These are phyloP conservation scores for Heliamphora exappendiculata DNA, from an alignment of 148 eudicot genomes.

Conservation along the genomic window DNA sequence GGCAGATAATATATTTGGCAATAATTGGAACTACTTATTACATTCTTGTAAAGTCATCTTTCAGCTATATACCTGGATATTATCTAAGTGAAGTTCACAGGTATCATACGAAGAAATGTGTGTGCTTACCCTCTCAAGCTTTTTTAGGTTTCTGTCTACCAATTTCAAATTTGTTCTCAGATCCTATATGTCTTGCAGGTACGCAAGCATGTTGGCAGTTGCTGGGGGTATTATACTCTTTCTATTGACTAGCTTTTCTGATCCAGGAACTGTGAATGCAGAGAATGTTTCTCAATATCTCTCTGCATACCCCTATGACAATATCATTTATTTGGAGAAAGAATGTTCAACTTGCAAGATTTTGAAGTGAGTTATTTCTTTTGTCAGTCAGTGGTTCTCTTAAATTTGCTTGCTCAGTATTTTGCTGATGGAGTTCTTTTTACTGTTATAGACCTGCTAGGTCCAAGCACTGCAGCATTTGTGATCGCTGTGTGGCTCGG, in stretches of 20 bases:
- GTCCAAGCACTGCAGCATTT: constrained; percentile 94
- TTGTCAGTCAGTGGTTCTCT: not conserved
- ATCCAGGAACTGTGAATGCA: constrained; percentile 81
- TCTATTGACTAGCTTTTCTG: constrained; percentile 82
- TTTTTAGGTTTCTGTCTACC: not conserved
- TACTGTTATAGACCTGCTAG: constrained; percentile 75
- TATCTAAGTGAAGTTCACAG: constrained; percentile 81
- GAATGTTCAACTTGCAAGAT: constrained; percentile 90
- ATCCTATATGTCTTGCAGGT: constrained; percentile 47
- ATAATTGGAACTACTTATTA: constrained; percentile 71
- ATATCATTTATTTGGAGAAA: constrained; percentile 63
- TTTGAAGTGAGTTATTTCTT: constrained; percentile 53
- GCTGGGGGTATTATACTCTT: constrained; percentile 81
- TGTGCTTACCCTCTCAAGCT: not conserved
- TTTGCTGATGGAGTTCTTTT: constrained; percentile 13
- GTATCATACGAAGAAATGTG: constrained; percentile 25
- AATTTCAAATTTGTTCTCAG: constrained; percentile 13
- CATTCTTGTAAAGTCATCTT: constrained; percentile 59
- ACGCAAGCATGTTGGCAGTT: constrained; percentile 67
- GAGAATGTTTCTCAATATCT: constrained; percentile 75
- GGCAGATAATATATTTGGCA: constrained; percentile 77
- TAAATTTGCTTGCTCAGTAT: not conserved
- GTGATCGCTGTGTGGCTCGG: constrained; percentile 90
- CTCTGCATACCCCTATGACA: constrained; percentile 84
- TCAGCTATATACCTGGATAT: constrained; percentile 79